Conservation (phyloP, 345 rosid species). For the Heritiera fomes region DNA sequence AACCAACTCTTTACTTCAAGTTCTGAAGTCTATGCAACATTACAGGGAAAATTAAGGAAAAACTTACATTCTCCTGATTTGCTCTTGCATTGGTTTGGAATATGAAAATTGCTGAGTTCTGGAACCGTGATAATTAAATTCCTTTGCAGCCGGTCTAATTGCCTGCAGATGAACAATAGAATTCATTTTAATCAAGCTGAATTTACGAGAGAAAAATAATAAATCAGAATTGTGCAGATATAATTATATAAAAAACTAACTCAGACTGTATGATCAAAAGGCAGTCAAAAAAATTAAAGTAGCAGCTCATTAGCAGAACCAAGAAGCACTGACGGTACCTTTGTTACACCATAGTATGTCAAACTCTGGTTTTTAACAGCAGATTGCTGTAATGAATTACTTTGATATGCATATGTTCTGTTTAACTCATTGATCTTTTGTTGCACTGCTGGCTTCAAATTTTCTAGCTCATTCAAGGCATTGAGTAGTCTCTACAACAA, state of each 20-base stretch:
- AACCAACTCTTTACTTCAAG: slow-evolving; percentile 11
- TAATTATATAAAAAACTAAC: background rate
- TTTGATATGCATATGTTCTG: slow-evolving; percentile 46
- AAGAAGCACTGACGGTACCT: slow-evolving; percentile 48
- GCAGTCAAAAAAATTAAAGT: background rate
- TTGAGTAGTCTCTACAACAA: slow-evolving; percentile 58
- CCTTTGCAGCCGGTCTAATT: slow-evolving; percentile 43
- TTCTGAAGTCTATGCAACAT: background rate
- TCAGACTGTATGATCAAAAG: slow-evolving; percentile 3
- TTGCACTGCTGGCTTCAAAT: slow-evolving; percentile 77
- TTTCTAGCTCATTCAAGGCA: slow-evolving; percentile 81
- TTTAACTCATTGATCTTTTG: slow-evolving; percentile 59
- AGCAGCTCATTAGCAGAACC: slow-evolving; percentile 3
- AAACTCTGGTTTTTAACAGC: slow-evolving; percentile 45
- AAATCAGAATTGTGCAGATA: background rate
- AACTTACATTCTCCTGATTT: slow-evolving; percentile 63
- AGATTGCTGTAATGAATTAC: slow-evolving; percentile 48
- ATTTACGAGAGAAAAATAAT: background rate
- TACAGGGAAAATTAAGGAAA: slow-evolving; percentile 12
- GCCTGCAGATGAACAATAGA: slow-evolving; percentile 42
- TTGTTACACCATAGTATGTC: slow-evolving; percentile 38
- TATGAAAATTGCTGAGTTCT: slow-evolving; percentile 44
- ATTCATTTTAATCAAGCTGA: background rate
- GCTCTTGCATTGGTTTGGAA: slow-evolving; percentile 53
- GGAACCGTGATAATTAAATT: slow-evolving; percentile 46